Percentiles rank a stretch among this genome's conserved stretches.
Evolutionary conservation across 2,329 filamentous ascomycete species (phyloP).

Genomic region (Trichoderma polysporum): DNA sequence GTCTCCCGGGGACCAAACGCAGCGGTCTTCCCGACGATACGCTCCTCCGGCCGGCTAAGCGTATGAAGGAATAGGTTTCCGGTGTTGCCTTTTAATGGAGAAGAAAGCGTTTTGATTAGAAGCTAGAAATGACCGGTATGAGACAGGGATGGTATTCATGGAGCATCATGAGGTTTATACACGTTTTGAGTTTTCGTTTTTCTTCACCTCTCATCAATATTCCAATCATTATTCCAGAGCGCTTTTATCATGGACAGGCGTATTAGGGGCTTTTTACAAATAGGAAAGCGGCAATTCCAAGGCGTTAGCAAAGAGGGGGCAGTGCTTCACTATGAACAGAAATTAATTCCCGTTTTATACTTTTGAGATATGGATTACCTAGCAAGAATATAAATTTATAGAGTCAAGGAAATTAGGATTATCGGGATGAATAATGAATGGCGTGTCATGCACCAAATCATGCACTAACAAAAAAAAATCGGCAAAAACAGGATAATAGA

Average conservation of each 20-base stretch:
- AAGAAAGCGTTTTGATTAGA: not conserved
- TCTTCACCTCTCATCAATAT: too few relatives aligned
- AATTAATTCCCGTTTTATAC: too few relatives aligned
- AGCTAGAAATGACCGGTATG: not conserved
- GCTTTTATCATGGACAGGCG: too few relatives aligned
- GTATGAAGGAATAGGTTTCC: constrained; percentile 54
- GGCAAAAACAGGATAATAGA: not conserved
- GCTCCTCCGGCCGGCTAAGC: constrained; percentile 62
- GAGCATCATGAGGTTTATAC: not conserved
- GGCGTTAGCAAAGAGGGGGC: not conserved
- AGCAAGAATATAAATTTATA: not conserved
- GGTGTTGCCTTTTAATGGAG: not conserved
- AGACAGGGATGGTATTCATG: not conserved
- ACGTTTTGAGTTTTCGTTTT: too few relatives aligned
- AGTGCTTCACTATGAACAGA: not conserved
- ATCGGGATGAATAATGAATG: not conserved
- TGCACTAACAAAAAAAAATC: not conserved
- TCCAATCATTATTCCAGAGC: too few relatives aligned
- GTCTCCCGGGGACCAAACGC: constrained; percentile 86
- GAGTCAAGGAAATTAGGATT: not conserved
- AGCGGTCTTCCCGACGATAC: constrained; percentile 81
- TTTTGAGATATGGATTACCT: not conserved
- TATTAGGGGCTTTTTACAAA: not conserved
- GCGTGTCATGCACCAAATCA: not conserved
- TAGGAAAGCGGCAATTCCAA: not conserved